Percentiles rank a stretch among this genome's conserved stretches.
Evolutionary conservation across 164 flowering plant genomes (phyloP).

Genomic region (Vitis rotundifolia): DNA sequence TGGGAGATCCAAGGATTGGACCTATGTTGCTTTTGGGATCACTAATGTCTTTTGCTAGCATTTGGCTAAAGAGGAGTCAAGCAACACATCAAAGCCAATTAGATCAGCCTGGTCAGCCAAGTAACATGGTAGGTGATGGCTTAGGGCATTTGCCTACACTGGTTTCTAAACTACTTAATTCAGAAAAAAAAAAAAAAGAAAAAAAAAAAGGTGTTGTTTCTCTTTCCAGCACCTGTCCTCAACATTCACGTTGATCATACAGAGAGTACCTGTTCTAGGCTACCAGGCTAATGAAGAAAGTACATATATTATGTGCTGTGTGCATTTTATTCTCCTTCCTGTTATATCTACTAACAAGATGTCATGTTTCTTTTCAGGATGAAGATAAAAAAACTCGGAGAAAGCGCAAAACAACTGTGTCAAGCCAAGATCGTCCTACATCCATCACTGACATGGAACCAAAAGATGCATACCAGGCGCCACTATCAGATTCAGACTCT

Average conservation of each 20-base stretch:
- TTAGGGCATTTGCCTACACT: background rate
- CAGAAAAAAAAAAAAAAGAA: no score
- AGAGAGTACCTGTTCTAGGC: no score
- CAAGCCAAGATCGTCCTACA: conserved; percentile 34
- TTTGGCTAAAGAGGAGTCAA: conserved; percentile 61
- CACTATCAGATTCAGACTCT: conserved; percentile 61
- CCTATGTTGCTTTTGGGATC: conserved; percentile 76
- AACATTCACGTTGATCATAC: no score
- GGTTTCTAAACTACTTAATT: no score
- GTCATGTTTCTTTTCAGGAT: conserved; percentile 34
- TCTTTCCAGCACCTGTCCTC: no score
- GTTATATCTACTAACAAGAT: background rate
- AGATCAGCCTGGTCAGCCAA: conserved; percentile 24
- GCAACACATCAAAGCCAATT: conserved; percentile 29
- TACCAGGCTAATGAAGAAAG: background rate
- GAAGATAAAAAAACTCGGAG: conserved; percentile 24
- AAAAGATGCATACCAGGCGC: conserved; percentile 62
- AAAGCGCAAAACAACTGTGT: conserved; percentile 17
- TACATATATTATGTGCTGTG: background rate
- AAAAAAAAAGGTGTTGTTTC: no score
- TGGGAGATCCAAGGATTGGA: conserved; percentile 83
- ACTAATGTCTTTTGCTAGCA: conserved; percentile 60
- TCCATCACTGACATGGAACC: conserved; percentile 72
- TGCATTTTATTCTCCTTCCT: background rate
- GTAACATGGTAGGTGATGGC: conserved; percentile 27